A percentile compares a stretch with the other conserved stretches of the same genome.
phyloP scores from a whole-genome alignment of 2,329 filamentous ascomycete species.

The Coleophoma eucalyptorum region DNA sequence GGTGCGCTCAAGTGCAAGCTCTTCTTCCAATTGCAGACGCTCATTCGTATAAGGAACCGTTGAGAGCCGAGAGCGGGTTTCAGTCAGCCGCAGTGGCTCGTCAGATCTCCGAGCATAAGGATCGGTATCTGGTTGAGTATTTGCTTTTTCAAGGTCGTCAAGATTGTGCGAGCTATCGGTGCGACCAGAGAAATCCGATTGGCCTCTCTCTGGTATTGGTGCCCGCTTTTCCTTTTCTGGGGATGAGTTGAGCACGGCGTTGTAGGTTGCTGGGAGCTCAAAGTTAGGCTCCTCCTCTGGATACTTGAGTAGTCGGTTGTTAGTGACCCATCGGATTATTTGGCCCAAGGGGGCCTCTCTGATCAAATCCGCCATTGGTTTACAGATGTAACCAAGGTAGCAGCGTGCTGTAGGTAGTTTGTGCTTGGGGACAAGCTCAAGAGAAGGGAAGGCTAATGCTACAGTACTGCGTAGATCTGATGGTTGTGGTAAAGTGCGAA shows the following conservation, averaged over 20 bases:
- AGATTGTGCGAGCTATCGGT: conserved; percentile 1
- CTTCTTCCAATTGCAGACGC: conserved; percentile 32
- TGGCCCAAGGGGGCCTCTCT: conserved; percentile 57
- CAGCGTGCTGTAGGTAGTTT: too few species aligned
- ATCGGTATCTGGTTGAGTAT: conserved; percentile 11
- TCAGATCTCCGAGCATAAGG: conserved; percentile 11
- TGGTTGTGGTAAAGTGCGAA: too few species aligned
- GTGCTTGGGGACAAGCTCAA: too few species aligned
- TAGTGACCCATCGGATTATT: conserved; percentile 49
- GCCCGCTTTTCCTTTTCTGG: conserved; percentile 3
- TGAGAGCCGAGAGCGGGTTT: conserved; percentile 19
- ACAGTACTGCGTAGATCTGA: too few species aligned
- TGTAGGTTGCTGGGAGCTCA: conserved; percentile 40
- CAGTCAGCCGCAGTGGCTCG: conserved; percentile 10
- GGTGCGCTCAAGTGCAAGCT: conserved; percentile 31
- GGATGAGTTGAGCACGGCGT: conserved; percentile 19
- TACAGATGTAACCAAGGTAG: too few species aligned
- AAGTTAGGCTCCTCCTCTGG: conserved; percentile 57
- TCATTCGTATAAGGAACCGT: conserved; percentile 30
- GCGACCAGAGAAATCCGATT: conserved; percentile 6
- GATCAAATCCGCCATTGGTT: conserved; percentile 31
- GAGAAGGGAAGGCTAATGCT: too few species aligned
- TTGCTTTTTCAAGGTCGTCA: conserved; percentile 18
- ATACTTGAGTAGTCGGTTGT: conserved; percentile 50
- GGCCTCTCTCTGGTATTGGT: conserved; percentile 2